Evolutionary conservation across 352 stramenopile species (phyloP).

Genomic region (Phytophthora sojae): DNA sequence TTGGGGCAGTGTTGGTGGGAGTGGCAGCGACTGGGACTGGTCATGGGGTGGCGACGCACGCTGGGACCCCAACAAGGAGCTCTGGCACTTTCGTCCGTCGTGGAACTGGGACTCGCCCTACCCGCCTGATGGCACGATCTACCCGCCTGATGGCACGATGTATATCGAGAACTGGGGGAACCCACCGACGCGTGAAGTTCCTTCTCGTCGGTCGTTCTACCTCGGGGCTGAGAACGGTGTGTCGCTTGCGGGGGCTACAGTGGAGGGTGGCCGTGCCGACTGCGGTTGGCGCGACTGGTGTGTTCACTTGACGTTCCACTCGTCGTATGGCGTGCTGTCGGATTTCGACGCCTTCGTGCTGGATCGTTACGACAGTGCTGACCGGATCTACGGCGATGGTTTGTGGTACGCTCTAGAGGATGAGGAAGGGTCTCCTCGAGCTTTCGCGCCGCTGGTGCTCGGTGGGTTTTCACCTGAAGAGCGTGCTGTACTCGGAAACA

Average conservation of each 20-base stretch:
- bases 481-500: slow-evolving; percentile 19
- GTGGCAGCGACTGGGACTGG: slow-evolving; percentile 27
- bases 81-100: slow-evolving; percentile 28
- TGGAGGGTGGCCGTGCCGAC: slow-evolving; percentile 15
- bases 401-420: slow-evolving; percentile 11
- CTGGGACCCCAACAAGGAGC: slow-evolving; percentile 20
- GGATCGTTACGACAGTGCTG: slow-evolving; percentile 41
- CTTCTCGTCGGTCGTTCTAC: slow-evolving; percentile 23
- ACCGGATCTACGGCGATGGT: slow-evolving; percentile 13
- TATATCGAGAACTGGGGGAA: slow-evolving; percentile 27
- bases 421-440: slow-evolving; percentile 5
- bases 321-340: slow-evolving; percentile 55
- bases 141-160: slow-evolving; percentile 31
- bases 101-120: slow-evolving; percentile 36
- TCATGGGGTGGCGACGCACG: slow-evolving; percentile 10
- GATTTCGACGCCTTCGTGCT: slow-evolving; percentile 63
- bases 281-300: slow-evolving; percentile 24
- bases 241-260: slow-evolving; percentile 16
- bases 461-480: slow-evolving; percentile 35
- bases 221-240: slow-evolving; percentile 13
- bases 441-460: slow-evolving; percentile 42
- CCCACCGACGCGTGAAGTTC: slow-evolving; percentile 21
- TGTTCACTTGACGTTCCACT: slow-evolving; percentile 49
- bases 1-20: slow-evolving; percentile 17
- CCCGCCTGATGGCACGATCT: slow-evolving; percentile 30